Evolutionary conservation across 2,329 filamentous ascomycete species (phyloP).

Genomic region (Aspergillus sp.): DNA sequence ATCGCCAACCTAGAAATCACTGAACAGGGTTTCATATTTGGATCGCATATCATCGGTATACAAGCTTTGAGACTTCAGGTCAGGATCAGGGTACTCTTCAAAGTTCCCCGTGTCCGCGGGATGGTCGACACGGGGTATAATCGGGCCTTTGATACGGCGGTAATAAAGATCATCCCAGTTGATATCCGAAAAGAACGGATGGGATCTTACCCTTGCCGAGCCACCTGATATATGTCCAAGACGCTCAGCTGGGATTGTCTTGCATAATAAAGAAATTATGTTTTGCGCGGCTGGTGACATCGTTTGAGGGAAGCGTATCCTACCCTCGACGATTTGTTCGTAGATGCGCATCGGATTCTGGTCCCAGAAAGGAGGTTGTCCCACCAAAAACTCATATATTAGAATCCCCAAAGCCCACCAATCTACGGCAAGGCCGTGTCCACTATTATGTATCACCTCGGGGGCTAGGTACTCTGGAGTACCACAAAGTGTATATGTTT

Average conservation of each 20-base stretch:
- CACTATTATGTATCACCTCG: conserved; percentile 65
- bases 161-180: conserved; percentile 65
- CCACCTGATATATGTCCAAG: conserved; percentile 64
- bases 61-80: conserved; percentile 49
- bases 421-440: conserved; percentile 65
- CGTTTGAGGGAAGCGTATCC: conserved; percentile 59
- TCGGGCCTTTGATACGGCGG: conserved; percentile 59
- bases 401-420: conserved; percentile 70
- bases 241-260: conserved; percentile 62
- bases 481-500: conserved; percentile 67
- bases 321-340: conserved; percentile 66
- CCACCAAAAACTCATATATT: conserved; percentile 67
- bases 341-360: conserved; percentile 69
- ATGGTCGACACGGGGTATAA: conserved; percentile 60
- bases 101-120: conserved; percentile 64
- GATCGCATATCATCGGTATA: conserved; percentile 62
- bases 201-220: conserved; percentile 58
- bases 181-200: conserved; percentile 62
- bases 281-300: conserved; percentile 61
- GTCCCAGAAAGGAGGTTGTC: conserved; percentile 68
- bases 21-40: conserved; percentile 61
- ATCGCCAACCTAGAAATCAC: conserved; percentile 53
- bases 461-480: conserved; percentile 68
- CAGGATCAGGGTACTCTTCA: conserved; percentile 62
- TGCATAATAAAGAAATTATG: conserved; percentile 62